Evolutionary conservation across 148 eudicot genomes (phyloP), one percentile per base, ranked within the genome.

Genomic region (Fallopia convolvulus): DNA sequence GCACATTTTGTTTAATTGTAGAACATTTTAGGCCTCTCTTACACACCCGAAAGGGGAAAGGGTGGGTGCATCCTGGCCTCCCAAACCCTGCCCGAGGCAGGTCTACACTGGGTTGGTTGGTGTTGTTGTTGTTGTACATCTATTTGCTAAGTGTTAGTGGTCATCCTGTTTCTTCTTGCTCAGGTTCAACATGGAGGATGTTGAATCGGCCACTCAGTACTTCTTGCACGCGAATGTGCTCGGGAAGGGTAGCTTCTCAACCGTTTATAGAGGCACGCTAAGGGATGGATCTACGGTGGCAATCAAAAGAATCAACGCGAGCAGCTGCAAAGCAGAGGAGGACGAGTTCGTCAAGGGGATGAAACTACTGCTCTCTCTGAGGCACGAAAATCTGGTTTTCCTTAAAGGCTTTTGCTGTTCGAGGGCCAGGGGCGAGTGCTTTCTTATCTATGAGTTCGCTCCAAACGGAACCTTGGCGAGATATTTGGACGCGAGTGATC

Each of bases 371-470:
- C 88, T 83, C 20, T 91, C 97, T 36, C 73, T 95, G 42, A 86
- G 85, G 47, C 99, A 95, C 70, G 87, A 89, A 17, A 95, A 95
- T 50, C 88, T 95, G 74, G 99, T 90, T 14, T 81, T 65, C 30
- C 70, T 95, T 70, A 85, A 86, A 83, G 99, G 99, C 5, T 93
- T 91, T 60, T 95, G 98, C 76, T 90, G 88, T 81, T 95, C 99
- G 1, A 95, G 87, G 78, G 97, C 90, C 5, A 87, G 98, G 49
- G 99, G 99, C 6, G 99, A 95, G 76, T 90, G 97, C 81, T 95
- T 88, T 82, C 83, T 95, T 41, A 78, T 95, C 39, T 93, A 93
- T 77, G 97, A 95, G 72, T 93, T 86, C 63, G 98, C 84, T 17
- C 77, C 91, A 8, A 89, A 85, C 74, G 99, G 99, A 39, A 91